Evolutionary conservation across 2,329 filamentous ascomycete genomes (phyloP), one percentile per base, ranked within the genome.

Genomic region (Alternaria tenuissima): DNA sequence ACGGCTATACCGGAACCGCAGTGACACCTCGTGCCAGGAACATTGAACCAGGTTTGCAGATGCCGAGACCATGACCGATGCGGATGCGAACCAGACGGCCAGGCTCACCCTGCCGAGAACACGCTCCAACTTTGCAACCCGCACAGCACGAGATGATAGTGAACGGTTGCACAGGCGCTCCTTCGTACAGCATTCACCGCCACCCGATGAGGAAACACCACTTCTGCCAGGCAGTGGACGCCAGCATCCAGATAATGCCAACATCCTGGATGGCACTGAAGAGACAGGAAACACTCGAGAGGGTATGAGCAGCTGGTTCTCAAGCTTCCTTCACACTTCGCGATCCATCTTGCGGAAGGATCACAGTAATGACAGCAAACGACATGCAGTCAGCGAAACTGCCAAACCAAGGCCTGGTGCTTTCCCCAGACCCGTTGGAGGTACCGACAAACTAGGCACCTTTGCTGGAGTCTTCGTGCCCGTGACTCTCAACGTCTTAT

Each of bases 401-500:
- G 68, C 57, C 59, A 79, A 73, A 60, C 66, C 75, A 52, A 68
- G 72, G 59, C 64, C 76, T 67, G 70, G 81, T 57, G 73, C 77
- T 52, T 68, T 81, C 65, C 69, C 77, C 63, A 62, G 81, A 68
- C 72, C 81, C 62, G 70, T 77, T 49, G 81, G 76, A 61, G 78
- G 75, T 11, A 76, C 76, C 16, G 80, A 85, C 68, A 95, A 95
- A 80, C 83, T 96, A 58, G 91, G 91, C 38, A 89, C 88, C 8
- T 88, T 93, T 66, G 76, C 79, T 39, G 78, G 79, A 16, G 79
- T 96, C 48, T 96, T 93, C 76, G 91, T 96, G 16, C 93, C 93
- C 1, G 93, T 93, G n/a, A 94, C 90, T 62, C 83, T 96, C 67
- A 96, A 95, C 77, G 93, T 96, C 42, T 81, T 96, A 66, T 94